Evolutionary conservation across 2,329 filamentous ascomycete genomes (phyloP).

Genomic region (Diaporthe citri): DNA sequence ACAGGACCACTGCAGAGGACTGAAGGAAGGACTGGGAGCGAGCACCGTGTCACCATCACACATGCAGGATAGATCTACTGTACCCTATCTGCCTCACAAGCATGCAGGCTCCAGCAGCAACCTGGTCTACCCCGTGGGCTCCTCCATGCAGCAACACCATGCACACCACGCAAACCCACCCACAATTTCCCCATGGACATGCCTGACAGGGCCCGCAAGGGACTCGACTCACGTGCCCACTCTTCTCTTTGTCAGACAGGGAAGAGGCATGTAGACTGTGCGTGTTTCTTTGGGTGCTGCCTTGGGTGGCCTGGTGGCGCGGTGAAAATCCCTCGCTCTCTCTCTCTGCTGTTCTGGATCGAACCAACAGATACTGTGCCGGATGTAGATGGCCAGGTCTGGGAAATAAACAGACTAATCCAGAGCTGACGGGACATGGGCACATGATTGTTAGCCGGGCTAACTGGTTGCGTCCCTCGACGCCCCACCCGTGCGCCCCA

Average conservation of each 20-base stretch:
- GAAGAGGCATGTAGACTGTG: background rate
- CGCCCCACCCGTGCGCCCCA: constrained; percentile 9
- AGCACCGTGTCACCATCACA: background rate
- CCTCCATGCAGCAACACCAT: background rate
- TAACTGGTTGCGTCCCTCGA: constrained; percentile 13
- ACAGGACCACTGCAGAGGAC: background rate
- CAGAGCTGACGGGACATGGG: background rate
- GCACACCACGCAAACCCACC: background rate
- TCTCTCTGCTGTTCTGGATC: too few relatives aligned
- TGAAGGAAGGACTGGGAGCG: background rate
- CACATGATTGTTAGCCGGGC: constrained; percentile 1
- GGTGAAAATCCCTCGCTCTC: background rate
- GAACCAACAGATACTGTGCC: background rate
- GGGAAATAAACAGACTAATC: background rate
- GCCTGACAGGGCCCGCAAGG: background rate
- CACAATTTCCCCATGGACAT: constrained; percentile 22
- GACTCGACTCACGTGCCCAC: constrained; percentile 19
- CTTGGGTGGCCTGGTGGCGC: background rate
- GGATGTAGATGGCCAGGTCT: background rate
- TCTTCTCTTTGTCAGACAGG: constrained; percentile 2
- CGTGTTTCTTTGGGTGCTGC: background rate
- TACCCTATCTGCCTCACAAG: background rate
- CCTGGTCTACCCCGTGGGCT: constrained; percentile 2
- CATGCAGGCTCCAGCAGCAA: background rate
- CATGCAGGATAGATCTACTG: constrained; percentile 1